Evolutionary conservation across 345 rosid genomes (phyloP).

Genomic region (Xanthoceras sorbifolium): DNA sequence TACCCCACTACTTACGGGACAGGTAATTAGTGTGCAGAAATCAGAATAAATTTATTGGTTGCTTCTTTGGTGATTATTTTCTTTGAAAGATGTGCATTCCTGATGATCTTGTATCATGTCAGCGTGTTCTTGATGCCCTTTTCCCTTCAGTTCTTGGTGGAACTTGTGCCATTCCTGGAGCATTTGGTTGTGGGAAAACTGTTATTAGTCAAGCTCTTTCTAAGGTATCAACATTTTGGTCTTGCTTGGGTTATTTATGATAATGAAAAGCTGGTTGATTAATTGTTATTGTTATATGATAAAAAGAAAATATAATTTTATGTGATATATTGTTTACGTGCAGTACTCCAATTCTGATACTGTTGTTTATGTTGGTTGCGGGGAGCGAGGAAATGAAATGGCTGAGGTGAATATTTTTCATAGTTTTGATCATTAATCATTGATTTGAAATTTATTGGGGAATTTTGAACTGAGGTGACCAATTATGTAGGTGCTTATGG

Average conservation of each 20-base stretch:
- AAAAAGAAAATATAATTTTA: not conserved
- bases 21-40: conserved; percentile 54
- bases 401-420: conserved; percentile 68
- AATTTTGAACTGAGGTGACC: conserved; percentile 8
- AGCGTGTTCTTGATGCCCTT: conserved; percentile 99
- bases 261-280: conserved; percentile 14
- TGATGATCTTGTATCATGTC: conserved; percentile 36
- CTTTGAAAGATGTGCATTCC: conserved; percentile 5
- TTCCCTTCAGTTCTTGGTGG: conserved; percentile 99
- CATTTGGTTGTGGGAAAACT: conserved; percentile 99
- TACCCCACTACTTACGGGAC: conserved; percentile 96
- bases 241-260: not conserved
- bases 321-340: conserved; percentile 25
- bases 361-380: conserved; percentile 98
- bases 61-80: not conserved
- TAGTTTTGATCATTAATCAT: conserved; percentile 9
- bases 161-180: conserved; percentile 99
- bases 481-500: conserved; percentile 91
- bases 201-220: conserved; percentile 99
- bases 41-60: not conserved
- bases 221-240: conserved; percentile 50
- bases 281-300: conserved; percentile 12
- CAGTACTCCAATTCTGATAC: conserved; percentile 99
- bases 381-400: conserved; percentile 99
- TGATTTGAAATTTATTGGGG: not conserved